Evolutionary conservation across 805 yeast species (phyloP), one percentile per base, ranked within the genome.

Genomic region (Kodamaea kaohsiungensis): DNA sequence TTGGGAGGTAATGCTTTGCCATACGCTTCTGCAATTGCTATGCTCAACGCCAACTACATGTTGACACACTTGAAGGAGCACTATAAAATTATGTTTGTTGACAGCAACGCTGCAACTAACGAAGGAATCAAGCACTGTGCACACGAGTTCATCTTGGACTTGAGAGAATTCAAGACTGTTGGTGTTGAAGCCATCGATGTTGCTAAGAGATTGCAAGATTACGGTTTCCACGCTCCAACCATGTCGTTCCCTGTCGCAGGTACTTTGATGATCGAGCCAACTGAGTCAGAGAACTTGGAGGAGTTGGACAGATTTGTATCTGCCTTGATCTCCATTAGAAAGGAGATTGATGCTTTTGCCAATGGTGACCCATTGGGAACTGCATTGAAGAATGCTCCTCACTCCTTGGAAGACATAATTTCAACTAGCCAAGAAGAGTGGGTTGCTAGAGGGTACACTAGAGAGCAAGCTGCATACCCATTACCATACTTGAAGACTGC

Each of bases 161-260:
- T 92, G 59, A 84, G 98, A 70, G 89, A 86, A 35, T 90, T 87
- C 77, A 91, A 92, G 72, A 70, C 81, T 1, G 61, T 82, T 49
- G 96, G 96, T 18, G 79, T 93, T 52, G 98, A 95, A 74, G 98
- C 98, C 17, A 90, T 93, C 62, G 99, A 95, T 69, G 86, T 95
- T 56, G 98, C 99, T 54, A 95, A 95, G 78, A 85, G 99, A 72
- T 80, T 95, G 56, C 98, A 95, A 75, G 99, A 95, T 74, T 95
- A 93, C 69, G 97, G 98, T 0, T 95, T 95, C 84, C 99, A 95
- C 72, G 97, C 97, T 0, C 99, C 99, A 58, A 95, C 99, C 22
- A 86, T 95, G 89, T 95, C 98, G 2, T 95, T 95, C 89, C 99
- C 99, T 8, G 96, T 95, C 50, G 93, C 98, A 4, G 96, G 96